phyloP scores from a whole-genome alignment of 176 grass and related monocot species.

The Eleusine coracana region DNA sequence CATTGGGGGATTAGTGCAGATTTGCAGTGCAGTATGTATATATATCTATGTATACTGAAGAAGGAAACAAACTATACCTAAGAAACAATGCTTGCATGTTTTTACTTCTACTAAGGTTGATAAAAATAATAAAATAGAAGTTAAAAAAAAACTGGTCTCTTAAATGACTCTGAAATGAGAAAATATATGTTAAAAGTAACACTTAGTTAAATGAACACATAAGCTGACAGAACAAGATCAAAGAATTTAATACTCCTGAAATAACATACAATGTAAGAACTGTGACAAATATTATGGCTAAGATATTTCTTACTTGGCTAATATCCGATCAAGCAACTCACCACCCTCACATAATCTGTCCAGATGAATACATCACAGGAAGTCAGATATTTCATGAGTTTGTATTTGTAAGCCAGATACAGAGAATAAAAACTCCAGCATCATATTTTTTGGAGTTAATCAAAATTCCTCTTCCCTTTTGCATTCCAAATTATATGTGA shows the following conservation, averaged over 20 bases:
- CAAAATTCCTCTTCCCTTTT: neutral
- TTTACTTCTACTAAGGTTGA: slow-evolving; percentile 8
- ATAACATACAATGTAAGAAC: slow-evolving; percentile 8
- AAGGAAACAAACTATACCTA: neutral
- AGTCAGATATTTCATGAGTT: slow-evolving; percentile 23
- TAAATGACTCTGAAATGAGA: neutral
- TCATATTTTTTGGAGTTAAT: slow-evolving; percentile 5
- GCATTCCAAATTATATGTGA: neutral
- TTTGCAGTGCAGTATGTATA: neutral
- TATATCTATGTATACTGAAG: neutral
- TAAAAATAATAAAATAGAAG: slow-evolving; percentile 20
- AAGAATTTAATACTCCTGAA: neutral
- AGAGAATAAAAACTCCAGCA: neutral
- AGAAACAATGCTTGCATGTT: neutral
- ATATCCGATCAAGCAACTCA: slow-evolving; percentile 89
- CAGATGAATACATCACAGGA: slow-evolving; percentile 19
- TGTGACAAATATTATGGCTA: slow-evolving; percentile 10
- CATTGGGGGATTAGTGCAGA: neutral
- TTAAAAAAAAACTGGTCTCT: neutral
- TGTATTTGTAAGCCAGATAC: neutral
- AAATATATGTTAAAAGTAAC: neutral
- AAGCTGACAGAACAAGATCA: slow-evolving; percentile 27
- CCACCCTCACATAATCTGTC: slow-evolving; percentile 86
- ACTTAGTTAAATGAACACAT: neutral
- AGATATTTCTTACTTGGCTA: slow-evolving; percentile 67